Percentiles rank a stretch among this genome's conserved stretches.
phyloP scores from a whole-genome alignment of 1,139 yeast genomes.

The Hanseniaspora sp. region DNA sequence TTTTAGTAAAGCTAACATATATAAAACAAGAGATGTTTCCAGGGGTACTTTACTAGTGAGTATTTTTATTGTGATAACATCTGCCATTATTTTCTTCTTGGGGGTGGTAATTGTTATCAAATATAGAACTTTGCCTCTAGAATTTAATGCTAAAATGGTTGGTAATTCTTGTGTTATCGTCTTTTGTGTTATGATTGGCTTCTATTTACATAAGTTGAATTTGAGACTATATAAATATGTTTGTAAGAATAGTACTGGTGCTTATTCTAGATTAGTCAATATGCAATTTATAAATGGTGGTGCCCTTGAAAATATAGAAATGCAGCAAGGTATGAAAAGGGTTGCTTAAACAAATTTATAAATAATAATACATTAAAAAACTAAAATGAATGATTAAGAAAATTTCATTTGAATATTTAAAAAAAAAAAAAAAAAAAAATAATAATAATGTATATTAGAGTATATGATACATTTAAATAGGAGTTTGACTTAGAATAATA shows the following conservation, averaged over 20 bases:
- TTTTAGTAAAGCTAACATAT: constrained; percentile 18
- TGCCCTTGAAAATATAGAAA: background rate
- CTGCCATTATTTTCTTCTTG: constrained; percentile 26
- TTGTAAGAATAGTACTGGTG: constrained; percentile 3
- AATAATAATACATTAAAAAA: too few relatives aligned
- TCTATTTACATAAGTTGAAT: constrained; percentile 19
- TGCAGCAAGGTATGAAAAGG: background rate
- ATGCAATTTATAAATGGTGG: background rate
- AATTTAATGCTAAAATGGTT: constrained; percentile 17
- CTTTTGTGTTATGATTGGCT: constrained; percentile 19
- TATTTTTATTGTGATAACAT: constrained; percentile 23
- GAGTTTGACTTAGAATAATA: too few relatives aligned
- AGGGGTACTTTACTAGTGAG: constrained; percentile 21
- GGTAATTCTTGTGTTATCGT: constrained; percentile 20
- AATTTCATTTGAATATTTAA: too few relatives aligned
- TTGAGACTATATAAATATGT: constrained; percentile 14
- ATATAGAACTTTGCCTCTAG: constrained; percentile 27
- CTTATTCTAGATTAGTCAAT: constrained; percentile 1
- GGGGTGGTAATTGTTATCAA: constrained; percentile 31
- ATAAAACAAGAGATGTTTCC: background rate
- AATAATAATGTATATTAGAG: too few relatives aligned
- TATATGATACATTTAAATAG: too few relatives aligned
- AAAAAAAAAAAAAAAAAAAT: too few relatives aligned
- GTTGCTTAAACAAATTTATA: background rate
- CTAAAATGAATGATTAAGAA: too few relatives aligned